These are phyloP conservation scores for Claviceps citrina DNA, from an alignment of 2,329 filamentous ascomycete species.

Conservation along the genomic window DNA sequence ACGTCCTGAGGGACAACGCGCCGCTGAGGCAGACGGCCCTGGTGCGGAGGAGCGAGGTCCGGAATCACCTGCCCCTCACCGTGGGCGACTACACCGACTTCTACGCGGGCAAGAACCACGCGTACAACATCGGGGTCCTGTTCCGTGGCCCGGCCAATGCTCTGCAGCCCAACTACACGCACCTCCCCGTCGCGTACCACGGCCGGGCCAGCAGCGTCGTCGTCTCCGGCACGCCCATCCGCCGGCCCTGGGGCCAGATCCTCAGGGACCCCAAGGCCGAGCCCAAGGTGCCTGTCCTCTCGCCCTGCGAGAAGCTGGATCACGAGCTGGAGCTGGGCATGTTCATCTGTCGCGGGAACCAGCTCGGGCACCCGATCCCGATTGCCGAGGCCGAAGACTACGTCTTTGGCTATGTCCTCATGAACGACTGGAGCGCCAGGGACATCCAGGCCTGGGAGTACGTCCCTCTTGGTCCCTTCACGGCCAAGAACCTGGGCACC, in stretches of 20 bases:
- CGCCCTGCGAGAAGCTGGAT: conserved; percentile 49
- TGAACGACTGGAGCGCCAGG: conserved; percentile 50
- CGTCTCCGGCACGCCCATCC: conserved; percentile 56
- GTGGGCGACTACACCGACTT: conserved; percentile 80
- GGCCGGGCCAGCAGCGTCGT: conserved; percentile 64
- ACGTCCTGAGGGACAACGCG: conserved; percentile 22
- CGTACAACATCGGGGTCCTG: conserved; percentile 51
- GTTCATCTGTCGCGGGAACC: conserved; percentile 53
- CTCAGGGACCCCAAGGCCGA: conserved; percentile 30
- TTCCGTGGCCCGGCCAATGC: conserved; percentile 62
- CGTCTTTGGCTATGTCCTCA: conserved; percentile 53
- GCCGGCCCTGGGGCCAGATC: conserved; percentile 60
- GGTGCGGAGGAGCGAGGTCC: conserved; percentile 29
- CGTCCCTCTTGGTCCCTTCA: conserved; percentile 45
- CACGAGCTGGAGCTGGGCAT: conserved; percentile 67
- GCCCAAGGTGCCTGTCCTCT: conserved; percentile 42
- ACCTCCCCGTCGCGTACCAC: conserved; percentile 70
- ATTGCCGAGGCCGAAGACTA: conserved; percentile 52
- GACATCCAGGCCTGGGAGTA: conserved; percentile 50
- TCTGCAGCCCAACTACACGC: conserved; percentile 66
- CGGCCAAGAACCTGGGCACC: conserved; percentile 45
- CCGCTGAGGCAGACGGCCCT: conserved; percentile 16
- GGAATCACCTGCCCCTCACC: conserved; percentile 55
- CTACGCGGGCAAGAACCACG: conserved; percentile 67
- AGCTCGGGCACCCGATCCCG: conserved; percentile 49